These are phyloP conservation scores for Suillus lakei DNA, from an alignment of 768 basidiomycete species.

Conservation along the genomic window DNA sequence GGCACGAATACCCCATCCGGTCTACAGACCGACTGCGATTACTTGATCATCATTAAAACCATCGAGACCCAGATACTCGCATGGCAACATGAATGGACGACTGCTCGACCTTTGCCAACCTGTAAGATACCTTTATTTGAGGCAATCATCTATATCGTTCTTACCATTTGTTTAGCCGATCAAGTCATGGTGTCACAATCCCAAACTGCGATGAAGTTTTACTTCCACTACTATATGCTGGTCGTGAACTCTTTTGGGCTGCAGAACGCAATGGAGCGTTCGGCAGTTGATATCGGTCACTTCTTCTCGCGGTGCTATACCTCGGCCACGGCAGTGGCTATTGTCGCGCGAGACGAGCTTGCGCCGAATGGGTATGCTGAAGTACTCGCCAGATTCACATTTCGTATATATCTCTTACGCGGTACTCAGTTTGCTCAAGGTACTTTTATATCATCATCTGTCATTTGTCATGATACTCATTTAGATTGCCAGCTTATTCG, in stretches of 20 bases:
- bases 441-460: slow-evolving; percentile 34
- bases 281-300: slow-evolving; percentile 73
- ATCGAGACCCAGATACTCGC: slow-evolving; percentile 78
- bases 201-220: slow-evolving; percentile 58
- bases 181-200: slow-evolving; percentile 31
- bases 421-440: slow-evolving; percentile 90
- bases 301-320: slow-evolving; percentile 84
- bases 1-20: slow-evolving; percentile 81
- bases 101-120: slow-evolving; percentile 18
- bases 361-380: slow-evolving; percentile 77
- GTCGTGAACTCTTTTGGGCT: slow-evolving; percentile 96
- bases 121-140: slow-evolving; percentile 20
- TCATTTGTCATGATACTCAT: slow-evolving; percentile 17
- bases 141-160: neutral
- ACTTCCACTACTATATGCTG: slow-evolving; percentile 84
- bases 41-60: slow-evolving; percentile 80
- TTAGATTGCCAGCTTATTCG: slow-evolving; percentile 66
- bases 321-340: slow-evolving; percentile 70
- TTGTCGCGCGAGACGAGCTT: slow-evolving; percentile 77
- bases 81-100: slow-evolving; percentile 62
- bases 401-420: slow-evolving; percentile 95
- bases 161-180: slow-evolving; percentile 24
- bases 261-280: slow-evolving; percentile 90
- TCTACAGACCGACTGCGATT: slow-evolving; percentile 83
- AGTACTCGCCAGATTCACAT: slow-evolving; percentile 87